Base-by-base conservation (phyloP, 2,329 filamentous ascomycete genomes). In the Orbilia javanica region DNA sequence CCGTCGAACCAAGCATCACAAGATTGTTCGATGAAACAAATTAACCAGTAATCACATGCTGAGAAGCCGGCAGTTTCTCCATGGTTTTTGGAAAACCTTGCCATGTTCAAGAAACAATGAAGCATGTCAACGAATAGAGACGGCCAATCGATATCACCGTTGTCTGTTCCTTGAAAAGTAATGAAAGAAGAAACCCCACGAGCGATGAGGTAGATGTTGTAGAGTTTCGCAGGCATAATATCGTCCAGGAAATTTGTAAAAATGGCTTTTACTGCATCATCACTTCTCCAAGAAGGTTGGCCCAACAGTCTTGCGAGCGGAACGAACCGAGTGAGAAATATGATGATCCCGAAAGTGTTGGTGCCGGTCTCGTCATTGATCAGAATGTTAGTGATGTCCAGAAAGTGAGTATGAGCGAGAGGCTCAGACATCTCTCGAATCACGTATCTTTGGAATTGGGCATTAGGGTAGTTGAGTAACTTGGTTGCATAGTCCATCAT, bases 301-400 rank as follows among this genome's bases (percentile, higher is more conserved):
- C 50, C 52, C 10, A 77, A 31, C 18, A 77, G 34, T 44, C 44
- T 60, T 42, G 60, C 65, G 3, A 77, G 29, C 25, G 66, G 73
- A 13, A 77, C 36, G 31, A 67, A 77, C 13, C 73, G 42, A 2
- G 73, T 70, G 4, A 57, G 13, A 31, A 77, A 77, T 4, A 70
- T 18, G 7, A 66, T 20, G 1, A 62, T 13, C 4, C 46, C 64
- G 18, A 39, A 77, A 2, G 46, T 55, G 34, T 60, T 25, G 31
- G 25, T 36, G 1, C 13, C 34, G 22, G 31, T 52, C 25, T 64
- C 48, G n/a, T 68, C 50, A 8, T 22, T 52, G 39, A 57, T 53
- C 34, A 34, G 10, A 25, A 34, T 55, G 13, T 53, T 46, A 10
- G 10, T 46, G 5, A 77, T 53, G n/a, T 71, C 73, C 1, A 55